Percentiles rank a stretch among this genome's conserved stretches.
Conservation (phyloP, 352 stramenopile species). For the Phytophthora agathidicida region DNA sequence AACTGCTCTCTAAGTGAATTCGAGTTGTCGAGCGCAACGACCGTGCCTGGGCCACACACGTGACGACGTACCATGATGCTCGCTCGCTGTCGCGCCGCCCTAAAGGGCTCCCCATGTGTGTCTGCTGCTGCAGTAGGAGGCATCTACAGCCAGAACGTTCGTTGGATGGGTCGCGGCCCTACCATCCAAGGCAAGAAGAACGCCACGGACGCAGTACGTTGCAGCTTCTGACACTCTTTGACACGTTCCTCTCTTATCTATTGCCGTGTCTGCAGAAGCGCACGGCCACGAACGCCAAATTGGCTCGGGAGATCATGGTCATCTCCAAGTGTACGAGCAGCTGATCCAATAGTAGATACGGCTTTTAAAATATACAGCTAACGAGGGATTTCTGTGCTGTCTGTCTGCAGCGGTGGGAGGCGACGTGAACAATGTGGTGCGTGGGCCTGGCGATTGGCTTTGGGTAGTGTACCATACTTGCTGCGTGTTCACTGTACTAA, state of each 20-base stretch:
- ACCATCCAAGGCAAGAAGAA: constrained; percentile 88
- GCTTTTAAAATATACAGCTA: too few species aligned
- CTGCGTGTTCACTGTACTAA: background rate
- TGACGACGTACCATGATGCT: constrained; percentile 28
- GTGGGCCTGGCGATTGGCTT: constrained; percentile 4
- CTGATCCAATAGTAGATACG: too few species aligned
- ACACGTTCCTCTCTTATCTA: background rate
- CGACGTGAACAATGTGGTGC: constrained; percentile 74
- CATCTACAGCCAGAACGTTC: constrained; percentile 52
- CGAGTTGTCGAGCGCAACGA: background rate
- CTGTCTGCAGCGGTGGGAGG: constrained; percentile 50
- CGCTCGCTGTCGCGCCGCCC: constrained; percentile 7
- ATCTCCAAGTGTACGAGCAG: constrained; percentile 64
- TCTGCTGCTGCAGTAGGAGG: background rate
- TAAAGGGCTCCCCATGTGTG: constrained; percentile 4
- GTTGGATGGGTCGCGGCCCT: constrained; percentile 79
- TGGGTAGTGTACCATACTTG: background rate
- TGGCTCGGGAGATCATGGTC: constrained; percentile 74
- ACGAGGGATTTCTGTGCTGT: background rate
- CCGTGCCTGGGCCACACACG: constrained; percentile 11
- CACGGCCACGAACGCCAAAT: constrained; percentile 77
- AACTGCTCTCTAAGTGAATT: constrained; percentile 6
- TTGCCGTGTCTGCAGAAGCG: constrained; percentile 56
- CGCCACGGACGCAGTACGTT: constrained; percentile 69
- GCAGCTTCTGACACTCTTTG: constrained; percentile 41